phyloP scores from a whole-genome alignment of 768 basidiomycete species.

The Lactarius evosmus region DNA sequence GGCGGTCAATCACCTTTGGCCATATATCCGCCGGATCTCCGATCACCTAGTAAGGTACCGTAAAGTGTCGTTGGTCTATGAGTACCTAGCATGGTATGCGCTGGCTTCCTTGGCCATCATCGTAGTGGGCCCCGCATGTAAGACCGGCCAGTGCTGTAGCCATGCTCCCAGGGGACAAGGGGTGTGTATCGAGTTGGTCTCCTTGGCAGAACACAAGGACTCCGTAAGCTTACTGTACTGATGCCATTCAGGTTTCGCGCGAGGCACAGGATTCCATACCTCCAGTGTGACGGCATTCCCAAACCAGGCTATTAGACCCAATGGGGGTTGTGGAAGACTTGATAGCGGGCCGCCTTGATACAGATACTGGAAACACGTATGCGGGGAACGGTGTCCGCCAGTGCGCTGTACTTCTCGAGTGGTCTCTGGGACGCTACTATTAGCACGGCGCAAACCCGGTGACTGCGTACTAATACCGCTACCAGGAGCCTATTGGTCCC shows the following conservation, averaged over 20 bases:
- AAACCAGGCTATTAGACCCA: neutral
- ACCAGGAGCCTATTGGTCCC: neutral
- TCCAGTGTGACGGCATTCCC: neutral
- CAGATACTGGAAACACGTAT: neutral
- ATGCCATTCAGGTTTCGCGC: neutral
- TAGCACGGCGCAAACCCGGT: neutral
- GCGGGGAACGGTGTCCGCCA: slow-evolving; percentile 1
- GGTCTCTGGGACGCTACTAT: neutral
- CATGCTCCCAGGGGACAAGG: neutral
- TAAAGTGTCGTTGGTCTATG: neutral
- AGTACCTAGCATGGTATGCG: neutral
- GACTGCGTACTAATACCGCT: neutral
- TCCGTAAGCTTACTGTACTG: neutral
- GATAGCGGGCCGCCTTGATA: neutral
- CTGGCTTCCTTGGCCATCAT: neutral
- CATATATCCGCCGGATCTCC: slow-evolving; percentile 5
- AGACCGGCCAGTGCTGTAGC: neutral
- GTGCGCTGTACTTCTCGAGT: neutral
- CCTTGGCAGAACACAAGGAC: neutral
- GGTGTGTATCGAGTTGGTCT: neutral
- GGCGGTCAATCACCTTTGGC: slow-evolving; percentile 9
- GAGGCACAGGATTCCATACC: neutral
- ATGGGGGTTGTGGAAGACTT: neutral
- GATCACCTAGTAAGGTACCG: slow-evolving; percentile 3
- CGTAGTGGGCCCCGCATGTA: neutral